These are phyloP conservation scores for Desmodesmus armatus DNA, from an alignment of 139 green algal genomes.

Conservation along the genomic window DNA sequence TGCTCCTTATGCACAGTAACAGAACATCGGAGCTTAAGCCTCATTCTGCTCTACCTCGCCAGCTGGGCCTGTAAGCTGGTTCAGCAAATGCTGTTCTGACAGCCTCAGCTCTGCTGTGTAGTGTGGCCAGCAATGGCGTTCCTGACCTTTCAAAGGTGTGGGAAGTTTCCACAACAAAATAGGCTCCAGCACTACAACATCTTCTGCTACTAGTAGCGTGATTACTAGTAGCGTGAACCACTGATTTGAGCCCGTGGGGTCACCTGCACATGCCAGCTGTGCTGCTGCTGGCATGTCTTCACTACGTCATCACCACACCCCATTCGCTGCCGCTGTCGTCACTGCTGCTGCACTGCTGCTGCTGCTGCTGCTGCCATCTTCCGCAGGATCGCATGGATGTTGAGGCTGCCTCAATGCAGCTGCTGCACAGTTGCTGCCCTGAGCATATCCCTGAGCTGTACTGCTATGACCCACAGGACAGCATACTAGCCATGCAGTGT, in stretches of 20 bases:
- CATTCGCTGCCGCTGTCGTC: neutral
- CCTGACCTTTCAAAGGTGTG: neutral
- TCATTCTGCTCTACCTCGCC: neutral
- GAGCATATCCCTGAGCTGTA: conserved; percentile 51
- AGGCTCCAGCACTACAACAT: no score
- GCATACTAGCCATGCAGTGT: conserved; percentile 50
- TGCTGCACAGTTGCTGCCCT: conserved; percentile 39
- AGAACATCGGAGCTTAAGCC: neutral
- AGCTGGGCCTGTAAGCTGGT: neutral
- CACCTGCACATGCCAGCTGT: neutral
- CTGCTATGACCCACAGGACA: conserved; percentile 37
- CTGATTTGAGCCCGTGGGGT: no score
- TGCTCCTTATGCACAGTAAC: no score
- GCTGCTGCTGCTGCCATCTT: neutral
- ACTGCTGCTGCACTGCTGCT: neutral
- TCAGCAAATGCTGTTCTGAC: neutral
- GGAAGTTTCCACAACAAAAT: no score
- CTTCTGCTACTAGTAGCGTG: no score
- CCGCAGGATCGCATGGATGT: conserved; percentile 47
- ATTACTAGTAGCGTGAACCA: no score
- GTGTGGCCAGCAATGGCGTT: neutral
- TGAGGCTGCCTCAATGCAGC: conserved; percentile 51
- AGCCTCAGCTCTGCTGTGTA: neutral
- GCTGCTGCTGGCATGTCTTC: neutral
- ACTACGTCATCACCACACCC: neutral